Evolutionary conservation across 202 grass and related monocot species (phyloP), one percentile per base, ranked within the genome.

Genomic region (Thinopyrum obtusiflorum): DNA sequence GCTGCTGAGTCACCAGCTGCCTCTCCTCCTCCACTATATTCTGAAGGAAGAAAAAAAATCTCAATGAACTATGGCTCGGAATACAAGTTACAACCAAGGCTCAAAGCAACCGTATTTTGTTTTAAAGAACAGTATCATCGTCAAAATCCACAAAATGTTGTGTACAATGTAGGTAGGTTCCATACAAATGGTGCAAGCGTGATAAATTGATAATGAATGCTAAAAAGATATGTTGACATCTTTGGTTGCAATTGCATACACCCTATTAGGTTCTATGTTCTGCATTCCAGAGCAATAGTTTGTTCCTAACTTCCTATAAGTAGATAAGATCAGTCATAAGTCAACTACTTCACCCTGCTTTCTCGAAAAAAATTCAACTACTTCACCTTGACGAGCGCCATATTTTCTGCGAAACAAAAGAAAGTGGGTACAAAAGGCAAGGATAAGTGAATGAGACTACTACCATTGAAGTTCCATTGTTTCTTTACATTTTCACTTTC

Each of bases 11-110:
- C 23, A 77, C 82, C 82, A 92, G 60, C 15, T 82, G 76, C 65
- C 83, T 72, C 61, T 82, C 76, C 65, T 85, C 90, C 90, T 84
- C 83, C 39, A 92, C 49, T 18, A 82, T 72, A 85, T 60, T 89
- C 90, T 95, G 78, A 29, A 11, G 76, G 5, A 14, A 15, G 80
- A 20, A 24, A 77, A 13, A 12, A 73, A 15, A 68, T 72, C 26
- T 39, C 18, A 27, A 44, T 63, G 84, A 32, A 46, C 49, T 31
- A 57, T 53, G 25, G 20, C 36, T 55, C 2, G 57, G 24, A 71
- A 55, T 20, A 55, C 17, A 55, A 55, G 49, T 55, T 64, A 63
- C 39, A 80, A 76, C 27, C 17, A 6, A 62, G 71, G 13, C 35
- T 32, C 2, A 15, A 68, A 51, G 40, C 67, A 73, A 35, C n/a